Base-by-base conservation (phyloP, 352 stramenopile genomes). In the Phytophthora citricola region DNA sequence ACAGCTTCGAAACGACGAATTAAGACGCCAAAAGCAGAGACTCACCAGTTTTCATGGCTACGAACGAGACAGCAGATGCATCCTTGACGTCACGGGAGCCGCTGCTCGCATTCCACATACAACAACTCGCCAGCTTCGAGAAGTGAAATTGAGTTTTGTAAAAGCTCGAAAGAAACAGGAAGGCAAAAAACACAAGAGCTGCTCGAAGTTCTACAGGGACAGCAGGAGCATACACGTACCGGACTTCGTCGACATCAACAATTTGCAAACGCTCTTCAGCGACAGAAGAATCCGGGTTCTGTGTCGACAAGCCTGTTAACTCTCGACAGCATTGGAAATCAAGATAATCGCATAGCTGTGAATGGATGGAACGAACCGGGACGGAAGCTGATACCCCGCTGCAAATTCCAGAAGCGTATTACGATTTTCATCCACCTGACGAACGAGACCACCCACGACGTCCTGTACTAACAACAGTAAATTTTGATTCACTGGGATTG, bases 71-170 rank as follows among this genome's bases (percentile, higher is more conserved):
- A 47, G 49, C 26, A 26, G 29, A 2, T 15, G 56, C 22, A 73
- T 79, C 29, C 34, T 81, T 8, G 55, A 75, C 40, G 50, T 83
- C 10, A 53, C 65, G 22, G 75, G 75, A 0, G 52, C 36, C 34
- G 69, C 68, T 14, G 49, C 65, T 20, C 69, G 43, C 4, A 76
- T 80, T 45, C 71, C 71, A 22, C 38, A 55, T 7, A 63, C 66
- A 26, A 76, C 59, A 66, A 69, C 55, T 43, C 32, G 41, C 22
- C 55, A 75, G 40, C 62, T 72, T 41, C 67, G 67, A 38, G 67
- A 76, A 38, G 26, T 62, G 1, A 71, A 82, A 34, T 24, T 46
- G 12, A 65, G 31, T n/a, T 14, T 56, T 1, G 45, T 67, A 8
- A 70, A 66, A 54, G 40, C 52, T 15, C 77, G 59, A 54, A 69